phyloP scores from a whole-genome alignment of 495 filamentous ascomycete genomes.

The Entonaema liquescens region DNA sequence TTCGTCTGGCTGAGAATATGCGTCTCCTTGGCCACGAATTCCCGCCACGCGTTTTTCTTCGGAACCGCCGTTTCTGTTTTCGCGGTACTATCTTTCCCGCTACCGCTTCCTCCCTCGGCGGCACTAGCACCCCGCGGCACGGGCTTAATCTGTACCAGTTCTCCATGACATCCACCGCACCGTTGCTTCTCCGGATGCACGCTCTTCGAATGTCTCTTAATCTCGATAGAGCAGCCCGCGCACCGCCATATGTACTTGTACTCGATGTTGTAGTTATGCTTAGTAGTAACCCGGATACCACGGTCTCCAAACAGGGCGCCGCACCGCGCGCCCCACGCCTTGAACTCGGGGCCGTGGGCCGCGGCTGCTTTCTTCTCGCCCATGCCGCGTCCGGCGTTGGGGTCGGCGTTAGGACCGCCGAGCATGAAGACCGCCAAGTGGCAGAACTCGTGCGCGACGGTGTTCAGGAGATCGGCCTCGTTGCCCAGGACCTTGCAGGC shows the following conservation, averaged over 20 bases:
- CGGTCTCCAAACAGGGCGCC: conserved; percentile 54
- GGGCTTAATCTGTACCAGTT: conserved; percentile 81
- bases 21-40: conserved; percentile 68
- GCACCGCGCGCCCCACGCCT: conserved; percentile 65
- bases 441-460: conserved; percentile 93
- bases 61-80: neutral
- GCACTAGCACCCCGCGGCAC: conserved; percentile 62
- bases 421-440: conserved; percentile 91
- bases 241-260: conserved; percentile 93
- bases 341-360: conserved; percentile 86
- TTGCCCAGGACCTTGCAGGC: conserved; percentile 85
- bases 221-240: conserved; percentile 68
- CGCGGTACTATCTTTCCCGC: neutral
- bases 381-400: neutral
- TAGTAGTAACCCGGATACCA: conserved; percentile 79
- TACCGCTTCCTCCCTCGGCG: too few species aligned
- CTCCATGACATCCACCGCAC: conserved; percentile 75
- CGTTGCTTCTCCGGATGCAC: conserved; percentile 70
- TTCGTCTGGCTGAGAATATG: conserved; percentile 58
- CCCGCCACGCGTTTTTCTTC: conserved; percentile 65
- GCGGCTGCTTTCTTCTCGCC: conserved; percentile 36
- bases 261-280: conserved; percentile 85
- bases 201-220: conserved; percentile 83
- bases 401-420: conserved; percentile 63
- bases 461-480: conserved; percentile 81